These are phyloP conservation scores for Tagetes patula DNA, from an alignment of 129 eudicot genomes.

Conservation along the genomic window DNA sequence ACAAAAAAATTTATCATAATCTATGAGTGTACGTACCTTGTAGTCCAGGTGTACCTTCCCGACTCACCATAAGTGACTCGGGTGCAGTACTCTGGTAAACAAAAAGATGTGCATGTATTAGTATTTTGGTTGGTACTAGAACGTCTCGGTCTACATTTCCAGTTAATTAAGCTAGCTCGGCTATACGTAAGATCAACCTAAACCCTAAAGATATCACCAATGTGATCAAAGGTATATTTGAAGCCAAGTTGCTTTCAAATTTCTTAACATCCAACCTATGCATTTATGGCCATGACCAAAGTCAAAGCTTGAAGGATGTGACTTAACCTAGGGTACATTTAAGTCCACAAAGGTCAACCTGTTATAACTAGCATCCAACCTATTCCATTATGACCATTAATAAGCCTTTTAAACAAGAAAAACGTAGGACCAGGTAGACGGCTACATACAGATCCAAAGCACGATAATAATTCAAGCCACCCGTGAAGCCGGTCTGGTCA, in stretches of 20 bases:
- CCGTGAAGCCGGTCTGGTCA: constrained; percentile 34
- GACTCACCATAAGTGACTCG: not conserved
- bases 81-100: too few relatives aligned
- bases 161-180: too few relatives aligned
- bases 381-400: not conserved
- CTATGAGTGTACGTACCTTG: not conserved
- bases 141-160: too few relatives aligned
- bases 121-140: too few relatives aligned
- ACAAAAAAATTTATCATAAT: too few relatives aligned
- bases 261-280: constrained; percentile 18
- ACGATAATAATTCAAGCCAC: constrained; percentile 42
- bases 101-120: too few relatives aligned
- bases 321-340: not conserved
- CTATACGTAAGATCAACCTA: too few relatives aligned
- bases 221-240: not conserved
- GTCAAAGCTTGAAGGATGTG: not conserved
- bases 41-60: not conserved
- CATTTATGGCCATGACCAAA: not conserved
- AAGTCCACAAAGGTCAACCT: not conserved
- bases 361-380: not conserved
- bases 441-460: constrained; percentile 30
- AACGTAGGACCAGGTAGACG: not conserved
- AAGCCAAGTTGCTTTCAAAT: not conserved
- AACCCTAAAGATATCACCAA: not conserved
- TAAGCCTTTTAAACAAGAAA: not conserved